Evolutionary conservation across 2,329 filamentous ascomycete species (phyloP).

Genomic region (Cladobotryum protrusum): DNA sequence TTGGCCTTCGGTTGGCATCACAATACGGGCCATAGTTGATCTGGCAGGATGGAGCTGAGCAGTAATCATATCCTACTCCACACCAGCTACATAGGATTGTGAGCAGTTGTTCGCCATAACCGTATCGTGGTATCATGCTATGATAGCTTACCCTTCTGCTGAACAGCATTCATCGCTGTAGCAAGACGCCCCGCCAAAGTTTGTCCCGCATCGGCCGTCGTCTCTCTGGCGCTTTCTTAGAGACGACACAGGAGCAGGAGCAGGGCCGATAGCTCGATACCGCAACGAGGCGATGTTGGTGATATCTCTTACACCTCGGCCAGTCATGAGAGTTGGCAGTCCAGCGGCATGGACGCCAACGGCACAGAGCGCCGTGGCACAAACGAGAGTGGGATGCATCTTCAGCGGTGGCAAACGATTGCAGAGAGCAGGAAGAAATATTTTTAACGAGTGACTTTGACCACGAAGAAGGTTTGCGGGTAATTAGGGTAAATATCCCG

Average conservation of each 20-base stretch:
- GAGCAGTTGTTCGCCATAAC: not conserved
- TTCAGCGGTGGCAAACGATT: not conserved
- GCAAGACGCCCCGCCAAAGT: conserved; percentile 29
- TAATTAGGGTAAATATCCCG: too few species aligned
- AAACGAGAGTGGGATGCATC: not conserved
- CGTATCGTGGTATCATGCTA: too few species aligned
- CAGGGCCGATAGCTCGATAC: not conserved
- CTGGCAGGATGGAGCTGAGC: conserved; percentile 55
- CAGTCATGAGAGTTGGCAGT: not conserved
- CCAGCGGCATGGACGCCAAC: not conserved
- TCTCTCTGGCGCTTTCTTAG: not conserved
- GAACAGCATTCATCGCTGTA: conserved; percentile 34
- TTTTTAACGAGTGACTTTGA: not conserved
- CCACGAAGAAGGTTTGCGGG: not conserved
- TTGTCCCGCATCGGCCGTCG: conserved; percentile 39
- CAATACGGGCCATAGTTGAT: conserved; percentile 56
- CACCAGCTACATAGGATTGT: conserved; percentile 40
- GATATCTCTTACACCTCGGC: not conserved
- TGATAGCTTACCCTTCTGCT: conserved; percentile 30
- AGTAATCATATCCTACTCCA: conserved; percentile 49
- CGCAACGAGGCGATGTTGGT: not conserved
- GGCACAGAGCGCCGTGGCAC: not conserved
- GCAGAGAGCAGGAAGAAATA: not conserved
- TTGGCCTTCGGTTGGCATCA: conserved; percentile 49
- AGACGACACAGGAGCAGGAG: not conserved